Evolutionary conservation across 2,329 filamentous ascomycete genomes (phyloP), one percentile per base, ranked within the genome.

Genomic region (Zopfia rhizophila): DNA sequence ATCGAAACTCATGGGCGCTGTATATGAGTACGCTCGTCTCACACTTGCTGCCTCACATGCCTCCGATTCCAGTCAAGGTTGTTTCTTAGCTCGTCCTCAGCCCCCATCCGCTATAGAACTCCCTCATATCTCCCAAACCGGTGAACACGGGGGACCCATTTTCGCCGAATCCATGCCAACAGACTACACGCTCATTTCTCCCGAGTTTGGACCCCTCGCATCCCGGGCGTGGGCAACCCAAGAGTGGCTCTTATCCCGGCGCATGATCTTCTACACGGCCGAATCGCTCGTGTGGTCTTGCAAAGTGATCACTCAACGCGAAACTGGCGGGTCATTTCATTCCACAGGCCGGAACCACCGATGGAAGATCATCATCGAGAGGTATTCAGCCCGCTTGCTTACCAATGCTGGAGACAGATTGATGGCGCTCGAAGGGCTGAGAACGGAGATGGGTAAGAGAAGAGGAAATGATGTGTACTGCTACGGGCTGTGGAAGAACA

Each of bases 221-320:
- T 23, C 22, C 16, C 40, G 54, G n/a, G 54, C 54, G 6, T 58
- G 54, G 54, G 56, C 54, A 18, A 56, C 56, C 13, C 51, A 60
- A 30, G 56, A 60, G 31, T 60, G 54, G 54, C 52, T 60, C 3
- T 45, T 58, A 19, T 51, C 51, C 7, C 44, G 54, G 7, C 43
- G 56, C 12, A 60, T 60, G 43, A 29, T 61, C 13, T 63, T 63
- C 45, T 63, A 55, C 49, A 59, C 55, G 4, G 32, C 35, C 16
- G 50, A 36, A 8, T 48, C 37, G 29, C 29, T 61, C 5, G 52
- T 59, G 8, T 63, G 58, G 57, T 59, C 55, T 5, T 63, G 59
- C 37, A 53, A 57, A 28, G 45, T 36, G 10, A 40, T 56, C 19
- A 56, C 41, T n/a, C 57, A 59, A 38, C 52, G 53, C 17, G 57